Conservation (phyloP, 2,329 filamentous ascomycete species). For the Chlorencoelia australis region DNA sequence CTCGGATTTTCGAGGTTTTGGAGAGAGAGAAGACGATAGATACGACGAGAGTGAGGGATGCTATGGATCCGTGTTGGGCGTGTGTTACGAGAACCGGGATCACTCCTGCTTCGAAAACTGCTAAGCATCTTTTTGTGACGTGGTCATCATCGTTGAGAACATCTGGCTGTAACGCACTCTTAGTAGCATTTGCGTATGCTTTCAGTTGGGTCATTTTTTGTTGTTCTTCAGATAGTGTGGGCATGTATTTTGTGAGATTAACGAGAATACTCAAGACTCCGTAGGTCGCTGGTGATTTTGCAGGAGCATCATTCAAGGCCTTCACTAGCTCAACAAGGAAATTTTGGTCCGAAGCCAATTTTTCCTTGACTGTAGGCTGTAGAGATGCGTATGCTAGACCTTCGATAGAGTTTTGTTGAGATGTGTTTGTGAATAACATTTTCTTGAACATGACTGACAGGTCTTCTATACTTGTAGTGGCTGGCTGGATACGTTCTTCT, state of each 20-base stretch:
- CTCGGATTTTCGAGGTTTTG: constrained; percentile 62
- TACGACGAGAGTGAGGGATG: constrained; percentile 61
- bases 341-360: constrained; percentile 55
- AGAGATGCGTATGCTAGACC: constrained; percentile 87
- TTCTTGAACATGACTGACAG: constrained; percentile 53
- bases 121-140: constrained; percentile 65
- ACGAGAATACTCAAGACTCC: constrained; percentile 76
- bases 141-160: constrained; percentile 66
- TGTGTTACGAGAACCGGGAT: constrained; percentile 69
- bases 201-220: constrained; percentile 88
- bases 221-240: constrained; percentile 74
- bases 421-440: constrained; percentile 51
- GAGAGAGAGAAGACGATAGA: constrained; percentile 71
- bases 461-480: constrained; percentile 54
- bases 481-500: constrained; percentile 36
- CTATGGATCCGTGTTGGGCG: constrained; percentile 60
- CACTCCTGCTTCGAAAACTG: constrained; percentile 67
- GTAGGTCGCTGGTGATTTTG: constrained; percentile 66
- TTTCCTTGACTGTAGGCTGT: constrained; percentile 75
- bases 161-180: constrained; percentile 50
- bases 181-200: constrained; percentile 82
- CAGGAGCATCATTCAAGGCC: constrained; percentile 45
- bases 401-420: constrained; percentile 67
- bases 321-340: constrained; percentile 64
- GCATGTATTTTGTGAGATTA: constrained; percentile 76